Evolutionary conservation across 805 yeast species (phyloP).

Genomic region (Metschnikowia drakensbergensis): DNA sequence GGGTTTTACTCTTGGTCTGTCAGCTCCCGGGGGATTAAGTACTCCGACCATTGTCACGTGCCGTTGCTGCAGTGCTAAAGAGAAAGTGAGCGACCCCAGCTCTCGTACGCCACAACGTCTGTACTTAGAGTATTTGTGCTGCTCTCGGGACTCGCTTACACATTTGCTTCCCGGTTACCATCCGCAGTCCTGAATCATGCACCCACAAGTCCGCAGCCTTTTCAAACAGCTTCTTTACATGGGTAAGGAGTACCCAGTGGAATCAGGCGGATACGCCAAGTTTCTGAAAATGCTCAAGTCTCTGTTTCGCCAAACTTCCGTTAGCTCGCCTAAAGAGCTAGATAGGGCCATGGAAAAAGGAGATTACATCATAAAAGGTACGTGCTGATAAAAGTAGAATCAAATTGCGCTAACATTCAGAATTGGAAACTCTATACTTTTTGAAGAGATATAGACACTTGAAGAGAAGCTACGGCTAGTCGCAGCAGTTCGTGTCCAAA

Average conservation of each 20-base stretch:
- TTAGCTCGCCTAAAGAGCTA: slow-evolving; percentile 17
- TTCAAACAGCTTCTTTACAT: slow-evolving; percentile 27
- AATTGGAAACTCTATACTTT: slow-evolving; percentile 32
- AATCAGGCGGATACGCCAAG: slow-evolving; percentile 28
- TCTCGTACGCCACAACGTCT: background rate
- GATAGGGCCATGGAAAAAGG: slow-evolving; percentile 27
- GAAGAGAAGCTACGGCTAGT: slow-evolving; percentile 30
- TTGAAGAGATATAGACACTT: slow-evolving; percentile 29
- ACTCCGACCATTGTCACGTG: background rate
- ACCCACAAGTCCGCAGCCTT: slow-evolving; percentile 15
- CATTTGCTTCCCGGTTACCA: background rate
- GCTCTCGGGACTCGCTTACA: background rate
- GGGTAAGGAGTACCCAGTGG: slow-evolving; percentile 35
- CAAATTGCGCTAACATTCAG: slow-evolving; percentile 16
- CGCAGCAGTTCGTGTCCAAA: background rate
- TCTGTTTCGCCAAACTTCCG: slow-evolving; percentile 18
- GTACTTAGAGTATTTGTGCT: background rate
- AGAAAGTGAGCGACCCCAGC: background rate
- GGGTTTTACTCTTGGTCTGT: too few species aligned
- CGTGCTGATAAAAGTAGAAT: slow-evolving; percentile 5
- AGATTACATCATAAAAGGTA: slow-evolving; percentile 25
- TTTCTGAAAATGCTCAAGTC: slow-evolving; percentile 21
- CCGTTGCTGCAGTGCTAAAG: background rate
- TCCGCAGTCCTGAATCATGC: slow-evolving; percentile 5
- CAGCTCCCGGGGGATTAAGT: too few species aligned